A percentile compares a stretch with the other conserved stretches of the same genome.
Evolutionary conservation across 1,139 yeast genomes (phyloP).

Genomic region (Tardiomyces depauwii): DNA sequence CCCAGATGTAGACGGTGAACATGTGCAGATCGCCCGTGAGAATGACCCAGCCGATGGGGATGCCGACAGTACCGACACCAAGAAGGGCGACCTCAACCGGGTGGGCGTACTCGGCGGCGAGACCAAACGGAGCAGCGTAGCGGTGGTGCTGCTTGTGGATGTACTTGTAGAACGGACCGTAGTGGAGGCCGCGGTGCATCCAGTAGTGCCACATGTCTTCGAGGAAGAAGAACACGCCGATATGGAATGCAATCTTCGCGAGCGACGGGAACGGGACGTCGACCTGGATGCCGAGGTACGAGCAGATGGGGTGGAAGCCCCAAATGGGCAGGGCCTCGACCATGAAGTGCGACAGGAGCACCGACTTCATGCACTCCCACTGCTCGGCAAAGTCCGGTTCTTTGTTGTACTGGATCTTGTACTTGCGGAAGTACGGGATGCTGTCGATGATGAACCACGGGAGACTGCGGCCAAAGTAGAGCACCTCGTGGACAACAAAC

Average conservation of each 20-base stretch:
- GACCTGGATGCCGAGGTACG: slow-evolving; percentile 58
- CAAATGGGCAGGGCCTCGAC: slow-evolving; percentile 94
- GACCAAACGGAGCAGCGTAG: slow-evolving; percentile 94
- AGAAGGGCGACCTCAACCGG: slow-evolving; percentile 84
- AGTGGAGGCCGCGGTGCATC: slow-evolving; percentile 82
- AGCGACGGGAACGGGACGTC: slow-evolving; percentile 74
- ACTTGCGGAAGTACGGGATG: slow-evolving; percentile 62
- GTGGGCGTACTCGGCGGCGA: slow-evolving; percentile 95
- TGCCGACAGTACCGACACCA: slow-evolving; percentile 91
- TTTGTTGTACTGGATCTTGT: slow-evolving; percentile 73
- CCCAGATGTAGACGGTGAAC: slow-evolving; percentile 79
- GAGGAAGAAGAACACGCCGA: slow-evolving; percentile 61
- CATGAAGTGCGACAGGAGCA: slow-evolving; percentile 70
- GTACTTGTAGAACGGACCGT: slow-evolving; percentile 74
- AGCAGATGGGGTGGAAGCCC: slow-evolving; percentile 88
- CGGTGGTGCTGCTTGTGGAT: slow-evolving; percentile 95
- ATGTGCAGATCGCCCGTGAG: slow-evolving; percentile 59
- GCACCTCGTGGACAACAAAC: slow-evolving; percentile 61
- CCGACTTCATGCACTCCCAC: slow-evolving; percentile 83
- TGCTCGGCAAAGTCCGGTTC: slow-evolving; percentile 72
- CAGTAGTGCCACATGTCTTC: slow-evolving; percentile 97
- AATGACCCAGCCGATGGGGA: slow-evolving; percentile 64
- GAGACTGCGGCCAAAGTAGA: slow-evolving; percentile 74
- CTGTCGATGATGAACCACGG: slow-evolving; percentile 79
- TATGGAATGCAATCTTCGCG: slow-evolving; percentile 48